Evolutionary conservation across 202 grass and related monocot genomes (phyloP).

Genomic region (Carex arenaria): DNA sequence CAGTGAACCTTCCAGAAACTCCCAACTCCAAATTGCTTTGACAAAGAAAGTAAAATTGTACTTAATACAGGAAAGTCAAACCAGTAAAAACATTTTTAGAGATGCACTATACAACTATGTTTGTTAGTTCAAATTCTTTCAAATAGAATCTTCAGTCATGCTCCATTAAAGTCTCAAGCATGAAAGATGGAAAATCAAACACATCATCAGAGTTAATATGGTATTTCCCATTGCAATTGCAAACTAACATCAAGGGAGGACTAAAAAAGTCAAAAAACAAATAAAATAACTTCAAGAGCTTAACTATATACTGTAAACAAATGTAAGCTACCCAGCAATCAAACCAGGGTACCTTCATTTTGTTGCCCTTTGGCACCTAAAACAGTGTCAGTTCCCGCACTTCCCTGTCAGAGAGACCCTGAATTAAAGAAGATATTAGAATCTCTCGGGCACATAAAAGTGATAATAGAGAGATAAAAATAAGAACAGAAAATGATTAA

Average conservation of each 20-base stretch:
- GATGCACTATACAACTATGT: not conserved
- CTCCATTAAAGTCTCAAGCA: not conserved
- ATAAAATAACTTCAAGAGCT: slow-evolving; percentile 11
- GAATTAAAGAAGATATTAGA: slow-evolving; percentile 85
- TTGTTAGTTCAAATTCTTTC: not conserved
- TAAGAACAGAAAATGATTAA: slow-evolving; percentile 21
- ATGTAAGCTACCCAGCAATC: slow-evolving; percentile 67
- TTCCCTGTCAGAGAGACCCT: slow-evolving; percentile 66
- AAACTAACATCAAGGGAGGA: not conserved
- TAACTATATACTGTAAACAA: slow-evolving; percentile 39
- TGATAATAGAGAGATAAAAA: slow-evolving; percentile 13
- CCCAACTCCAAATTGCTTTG: slow-evolving; percentile 24
- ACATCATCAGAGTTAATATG: not conserved
- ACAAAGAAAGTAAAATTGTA: slow-evolving; percentile 27
- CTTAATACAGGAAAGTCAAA: slow-evolving; percentile 16
- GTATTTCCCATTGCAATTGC: not conserved
- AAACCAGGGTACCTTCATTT: slow-evolving; percentile 98
- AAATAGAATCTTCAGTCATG: not conserved
- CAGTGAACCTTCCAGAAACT: slow-evolving; percentile 17
- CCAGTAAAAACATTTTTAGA: not conserved
- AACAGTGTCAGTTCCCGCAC: slow-evolving; percentile 58
- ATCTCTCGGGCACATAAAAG: slow-evolving; percentile 33
- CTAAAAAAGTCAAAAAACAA: slow-evolving; percentile 21
- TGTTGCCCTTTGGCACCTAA: slow-evolving; percentile 79
- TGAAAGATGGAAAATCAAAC: not conserved